Conservation (phyloP, 306 rosid genomes). For the Vigna mungo region DNA sequence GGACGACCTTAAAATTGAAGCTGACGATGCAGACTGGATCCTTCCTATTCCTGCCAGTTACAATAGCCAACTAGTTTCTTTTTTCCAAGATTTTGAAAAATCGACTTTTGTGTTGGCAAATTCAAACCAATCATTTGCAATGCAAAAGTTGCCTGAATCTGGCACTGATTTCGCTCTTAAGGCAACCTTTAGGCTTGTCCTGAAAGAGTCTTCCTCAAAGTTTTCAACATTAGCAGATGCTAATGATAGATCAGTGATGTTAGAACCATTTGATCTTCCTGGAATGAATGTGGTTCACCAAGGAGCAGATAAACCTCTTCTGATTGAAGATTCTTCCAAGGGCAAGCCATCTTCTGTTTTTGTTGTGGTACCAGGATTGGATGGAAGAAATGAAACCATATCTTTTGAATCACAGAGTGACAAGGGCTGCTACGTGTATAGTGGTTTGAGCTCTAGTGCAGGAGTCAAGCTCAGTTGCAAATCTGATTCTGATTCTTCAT, state of each 20-base stretch:
- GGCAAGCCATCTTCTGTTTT: conserved; percentile 50
- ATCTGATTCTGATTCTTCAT: conserved; percentile 38
- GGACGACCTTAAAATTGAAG: conserved; percentile 61
- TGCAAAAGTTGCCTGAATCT: conserved; percentile 57
- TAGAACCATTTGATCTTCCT: conserved; percentile 81
- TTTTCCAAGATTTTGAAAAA: conserved; percentile 51
- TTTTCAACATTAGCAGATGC: conserved; percentile 25
- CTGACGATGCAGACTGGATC: conserved; percentile 57
- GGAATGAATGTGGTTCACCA: conserved; percentile 67
- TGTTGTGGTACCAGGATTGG: conserved; percentile 67
- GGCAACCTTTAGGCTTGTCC: conserved; percentile 79
- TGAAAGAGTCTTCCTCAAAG: conserved; percentile 42
- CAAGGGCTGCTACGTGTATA: conserved; percentile 66
- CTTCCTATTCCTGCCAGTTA: conserved; percentile 67
- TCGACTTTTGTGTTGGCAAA: conserved; percentile 58
- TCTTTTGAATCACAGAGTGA: conserved; percentile 69
- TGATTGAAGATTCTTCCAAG: conserved; percentile 46
- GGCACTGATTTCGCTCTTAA: conserved; percentile 59
- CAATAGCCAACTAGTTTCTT: conserved; percentile 61
- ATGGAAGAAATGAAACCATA: conserved; percentile 57
- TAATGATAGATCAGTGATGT: conserved; percentile 53
- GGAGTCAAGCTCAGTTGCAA: conserved; percentile 68
- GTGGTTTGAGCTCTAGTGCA: conserved; percentile 40
- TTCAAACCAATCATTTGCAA: conserved; percentile 58
- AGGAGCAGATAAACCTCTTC: conserved; percentile 57